Evolutionary conservation across 495 filamentous ascomycete species (phyloP), one percentile per base, ranked within the genome.

Genomic region (Penicillium cosmopolitanum): DNA sequence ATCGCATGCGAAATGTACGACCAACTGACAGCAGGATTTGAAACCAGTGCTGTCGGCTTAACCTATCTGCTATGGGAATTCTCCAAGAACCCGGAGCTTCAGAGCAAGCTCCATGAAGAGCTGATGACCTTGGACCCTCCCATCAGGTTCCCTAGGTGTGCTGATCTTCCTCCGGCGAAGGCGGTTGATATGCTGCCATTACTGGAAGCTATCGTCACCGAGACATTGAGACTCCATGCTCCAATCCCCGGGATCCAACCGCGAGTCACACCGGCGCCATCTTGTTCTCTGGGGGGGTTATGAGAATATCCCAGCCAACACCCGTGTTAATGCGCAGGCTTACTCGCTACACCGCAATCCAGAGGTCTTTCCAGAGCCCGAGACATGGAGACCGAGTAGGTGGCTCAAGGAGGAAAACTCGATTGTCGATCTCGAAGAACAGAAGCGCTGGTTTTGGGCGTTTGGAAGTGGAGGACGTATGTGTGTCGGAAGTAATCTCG

Each of bases 401-500:
- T 89, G 87, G 87, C 68, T 92, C 4, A 75, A 82, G 53, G 55
- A 66, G 9, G 51, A 66, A 52, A 73, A 69, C 54, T 58, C 67
- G 53, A 18, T 60, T 57, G 57, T 65, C 59, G 65, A 81, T 12
- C 71, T 79, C 48, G 79, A 77, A 56, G 85, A 89, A 65, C 80
- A 84, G 67, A 75, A 81, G 47, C 75, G 88, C 31, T 88, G 86
- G 79, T 93, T 93, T 69, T 96, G 91, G 91, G 90, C 90, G 0
- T 96, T 96, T 75, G 86, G 89, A 3, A 91, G 87, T 53, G 91
- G 91, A 1, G 89, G 90, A 0, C 74, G 91, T 55, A 95, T 94
- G 91, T 96, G 91, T 63, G 80, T 95, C 10, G 91, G 91, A 5
- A 90, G 85, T 44, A 89, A 94, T 73, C 84, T 96, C 51, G 90